phyloP scores from a whole-genome alignment of 169 alveolate genomes.

The Cryptosporidium andersoni region DNA sequence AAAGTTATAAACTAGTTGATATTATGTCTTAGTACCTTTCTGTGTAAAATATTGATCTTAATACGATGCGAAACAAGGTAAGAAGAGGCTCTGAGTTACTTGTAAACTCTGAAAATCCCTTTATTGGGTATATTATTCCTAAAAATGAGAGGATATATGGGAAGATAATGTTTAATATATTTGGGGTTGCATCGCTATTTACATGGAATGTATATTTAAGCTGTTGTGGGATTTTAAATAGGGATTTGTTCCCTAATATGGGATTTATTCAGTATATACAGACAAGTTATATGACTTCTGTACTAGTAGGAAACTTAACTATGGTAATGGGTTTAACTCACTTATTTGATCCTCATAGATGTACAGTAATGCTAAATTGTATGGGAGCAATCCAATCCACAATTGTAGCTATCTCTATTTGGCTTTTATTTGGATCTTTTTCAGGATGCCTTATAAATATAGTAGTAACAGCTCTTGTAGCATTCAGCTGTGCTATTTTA shows the following conservation, averaged over 20 bases:
- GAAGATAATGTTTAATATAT: conserved; percentile 39
- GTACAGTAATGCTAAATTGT: conserved; percentile 58
- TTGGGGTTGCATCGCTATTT: conserved; percentile 59
- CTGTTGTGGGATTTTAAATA: conserved; percentile 49
- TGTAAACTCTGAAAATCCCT: no score
- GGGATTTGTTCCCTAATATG: conserved; percentile 56
- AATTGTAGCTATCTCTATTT: conserved; percentile 27
- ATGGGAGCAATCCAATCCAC: conserved; percentile 65
- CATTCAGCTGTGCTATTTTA: conserved; percentile 64
- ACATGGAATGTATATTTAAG: conserved; percentile 63
- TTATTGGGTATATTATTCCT: conserved; percentile 25
- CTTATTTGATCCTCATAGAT: conserved; percentile 62
- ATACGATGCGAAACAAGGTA: no score
- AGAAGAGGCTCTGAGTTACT: no score
- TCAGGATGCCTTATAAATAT: conserved; percentile 28
- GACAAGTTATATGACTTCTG: conserved; percentile 64
- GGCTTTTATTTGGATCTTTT: conserved; percentile 47
- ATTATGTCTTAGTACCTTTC: no score
- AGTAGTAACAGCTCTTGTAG: conserved; percentile 48
- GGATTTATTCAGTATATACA: conserved; percentile 60
- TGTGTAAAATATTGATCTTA: no score
- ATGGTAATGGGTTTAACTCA: conserved; percentile 68
- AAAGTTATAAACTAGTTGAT: no score
- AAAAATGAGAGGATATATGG: conserved; percentile 45
- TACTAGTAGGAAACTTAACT: conserved; percentile 51